Base-by-base conservation (phyloP, 176 grass and related monocot species). In the Musa troglodytarum region DNA sequence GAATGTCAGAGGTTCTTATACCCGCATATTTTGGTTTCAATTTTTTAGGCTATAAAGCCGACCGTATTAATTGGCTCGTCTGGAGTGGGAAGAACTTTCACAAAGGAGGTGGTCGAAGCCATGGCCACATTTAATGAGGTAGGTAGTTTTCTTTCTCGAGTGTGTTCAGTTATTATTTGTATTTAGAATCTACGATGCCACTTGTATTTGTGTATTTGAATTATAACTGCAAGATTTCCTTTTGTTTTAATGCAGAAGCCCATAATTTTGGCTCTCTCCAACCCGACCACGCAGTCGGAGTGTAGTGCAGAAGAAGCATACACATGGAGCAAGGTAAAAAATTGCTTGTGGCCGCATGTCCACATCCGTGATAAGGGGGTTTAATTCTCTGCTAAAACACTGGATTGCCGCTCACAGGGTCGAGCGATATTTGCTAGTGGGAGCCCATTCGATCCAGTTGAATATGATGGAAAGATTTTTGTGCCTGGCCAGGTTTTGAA, bases 271-370 rank as follows among this genome's bases (percentile, higher is more conserved):
- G 80, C 94, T 23, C 73, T 98, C 54, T 98, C 94, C 56, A 98
- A 98, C 53, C 94, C 90, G 10, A 98, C 90, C 0, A 87, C 90
- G 1, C 88, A 98, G 68, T 87, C 90, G 19, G 90, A 98, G 54
- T 98, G 94, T 72, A 98, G 86, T 50, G 90, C 94, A 55, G 90
- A 93, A 79, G 90, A 93, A 91, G 94, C 94, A 71, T 93, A 98
- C 71, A 89, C 94, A 78, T 98, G 94, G 94, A 93, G 85, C 80
- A 91, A 98, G 94, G 94, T 88, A 87, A 89, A 79, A 79, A n/a
- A n/a, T n/a, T 49, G 15, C 64, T 66, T 65, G 2, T 50, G 1
- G 9, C 55, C 7, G 34, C 55, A 20, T 61, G 54, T 26, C 81
- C 28, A 52, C 68, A 67, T 23, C 17, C 26, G 13, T 13, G 12